Evolutionary conservation across 2,329 filamentous ascomycete genomes (phyloP).

Genomic region (Ascosphaera apis): DNA sequence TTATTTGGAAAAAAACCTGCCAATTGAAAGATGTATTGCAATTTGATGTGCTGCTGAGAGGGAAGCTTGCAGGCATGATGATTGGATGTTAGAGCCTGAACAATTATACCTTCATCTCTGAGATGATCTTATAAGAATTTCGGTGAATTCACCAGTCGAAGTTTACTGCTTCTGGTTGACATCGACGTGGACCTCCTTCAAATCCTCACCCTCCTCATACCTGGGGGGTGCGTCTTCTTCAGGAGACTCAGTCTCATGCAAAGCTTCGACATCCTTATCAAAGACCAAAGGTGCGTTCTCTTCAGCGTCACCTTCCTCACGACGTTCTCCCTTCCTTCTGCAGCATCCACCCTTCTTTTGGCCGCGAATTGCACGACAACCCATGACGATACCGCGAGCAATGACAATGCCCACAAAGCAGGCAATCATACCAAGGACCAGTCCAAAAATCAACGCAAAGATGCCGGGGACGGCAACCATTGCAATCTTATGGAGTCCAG

Average conservation of each 20-base stretch:
- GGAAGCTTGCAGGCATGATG: too few relatives aligned
- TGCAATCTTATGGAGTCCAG: slow-evolving; percentile 18
- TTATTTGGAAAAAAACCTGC: too few relatives aligned
- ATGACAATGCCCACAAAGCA: slow-evolving; percentile 25
- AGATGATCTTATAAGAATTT: too few relatives aligned
- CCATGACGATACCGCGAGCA: slow-evolving; percentile 18
- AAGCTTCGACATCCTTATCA: neutral
- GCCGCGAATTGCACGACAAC: neutral
- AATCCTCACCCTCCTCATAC: neutral
- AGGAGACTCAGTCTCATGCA: neutral
- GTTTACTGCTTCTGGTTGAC: neutral
- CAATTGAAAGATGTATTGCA: too few relatives aligned
- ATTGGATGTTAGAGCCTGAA: too few relatives aligned
- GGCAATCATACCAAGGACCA: slow-evolving; percentile 22
- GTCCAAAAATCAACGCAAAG: slow-evolving; percentile 21
- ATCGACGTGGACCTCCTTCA: neutral
- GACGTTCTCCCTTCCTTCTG: neutral
- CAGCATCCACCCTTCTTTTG: neutral
- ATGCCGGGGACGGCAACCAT: slow-evolving; percentile 22
- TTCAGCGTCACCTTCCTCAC: neutral
- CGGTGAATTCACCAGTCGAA: too few relatives aligned
- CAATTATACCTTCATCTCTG: too few relatives aligned
- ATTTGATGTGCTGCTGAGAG: too few relatives aligned
- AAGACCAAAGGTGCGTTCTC: neutral
- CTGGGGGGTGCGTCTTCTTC: neutral